Evolutionary conservation across 2,329 filamentous ascomycete genomes (phyloP), one percentile per base, ranked within the genome.

Genomic region (Biscogniauxia sp.): DNA sequence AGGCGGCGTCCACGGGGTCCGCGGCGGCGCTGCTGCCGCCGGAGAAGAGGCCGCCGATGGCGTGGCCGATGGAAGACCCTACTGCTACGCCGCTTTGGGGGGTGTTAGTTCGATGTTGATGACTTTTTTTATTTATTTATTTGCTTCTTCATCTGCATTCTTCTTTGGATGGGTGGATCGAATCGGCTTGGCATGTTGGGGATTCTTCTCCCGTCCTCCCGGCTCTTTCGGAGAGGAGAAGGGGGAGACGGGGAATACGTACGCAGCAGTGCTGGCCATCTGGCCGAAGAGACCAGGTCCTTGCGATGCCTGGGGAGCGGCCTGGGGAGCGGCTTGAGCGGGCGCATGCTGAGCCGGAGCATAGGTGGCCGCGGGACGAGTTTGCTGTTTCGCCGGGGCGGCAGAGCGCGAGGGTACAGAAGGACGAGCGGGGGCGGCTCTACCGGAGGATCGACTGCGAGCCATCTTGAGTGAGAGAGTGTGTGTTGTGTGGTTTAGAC

Each of bases 241-340:
- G 11, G 1, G 2, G 17, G 37, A 45, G 52, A n/a, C 20, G 57
- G 20, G 13, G 26, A 26, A 54, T 11, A 88, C 93, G 82, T 89
- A 98, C 94, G 95, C 95, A 77, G 95, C 95, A 60, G 95, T 99
- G 75, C 89, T 93, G 68, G 95, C 95, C 91, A 99, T 97, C 84
- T 98, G 92, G 61, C 92, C 94, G 70, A 99, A 92, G 11, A 99
- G 84, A 66, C 95, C 94, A 5, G 92, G 88, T 26, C 93, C 91
- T 67, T 89, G 83, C 57, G 85, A 84, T 59, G 81, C 76, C 54
- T 82, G 78, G 63, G 82, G 76, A 53, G 82, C 74, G 41, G 79
- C 73, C 61, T 82, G 81, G 55, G 85, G 82, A 58, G 85, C 78
- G 57, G 80, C 73, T 63, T 69, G 74, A 62, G 70, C 73, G 60